Conservation (phyloP, 306 rosid genomes). For the Casuarina equisetifolia region DNA sequence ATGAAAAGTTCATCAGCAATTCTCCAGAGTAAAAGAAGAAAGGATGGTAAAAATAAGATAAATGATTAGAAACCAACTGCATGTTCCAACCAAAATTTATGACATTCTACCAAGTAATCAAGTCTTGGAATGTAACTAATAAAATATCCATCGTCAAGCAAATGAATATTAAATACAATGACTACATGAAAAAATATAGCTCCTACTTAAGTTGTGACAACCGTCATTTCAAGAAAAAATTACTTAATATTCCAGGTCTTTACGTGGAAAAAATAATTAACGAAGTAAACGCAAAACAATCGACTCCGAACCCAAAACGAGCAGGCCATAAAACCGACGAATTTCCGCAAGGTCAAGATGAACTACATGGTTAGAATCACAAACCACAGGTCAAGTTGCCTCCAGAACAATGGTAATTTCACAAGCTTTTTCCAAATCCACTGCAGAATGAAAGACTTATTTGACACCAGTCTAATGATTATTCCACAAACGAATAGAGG, state of each 20-base stretch:
- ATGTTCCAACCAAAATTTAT: not conserved
- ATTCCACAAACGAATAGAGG: not conserved
- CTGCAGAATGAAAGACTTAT: not conserved
- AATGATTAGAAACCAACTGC: not conserved
- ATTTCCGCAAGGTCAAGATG: not conserved
- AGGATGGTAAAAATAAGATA: not conserved
- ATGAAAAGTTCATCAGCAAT: not conserved
- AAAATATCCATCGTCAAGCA: not conserved
- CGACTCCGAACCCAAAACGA: not conserved
- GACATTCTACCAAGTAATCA: not conserved
- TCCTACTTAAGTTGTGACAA: not conserved
- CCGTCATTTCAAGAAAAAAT: not conserved
- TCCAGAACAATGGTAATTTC: not conserved
- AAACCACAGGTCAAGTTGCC: slow-evolving; percentile 5
- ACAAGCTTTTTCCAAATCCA: slow-evolving; percentile 3
- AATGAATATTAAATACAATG: not conserved
- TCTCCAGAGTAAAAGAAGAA: not conserved
- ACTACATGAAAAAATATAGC: not conserved
- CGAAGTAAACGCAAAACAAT: not conserved
- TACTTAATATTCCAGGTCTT: not conserved
- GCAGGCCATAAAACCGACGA: not conserved
- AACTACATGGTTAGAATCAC: not conserved
- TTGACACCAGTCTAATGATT: not conserved
- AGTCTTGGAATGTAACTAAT: not conserved
- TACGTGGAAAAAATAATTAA: not conserved